Evolutionary conservation across 2,329 filamentous ascomycete species (phyloP).

Genomic region (Sporothrix mexicana): DNA sequence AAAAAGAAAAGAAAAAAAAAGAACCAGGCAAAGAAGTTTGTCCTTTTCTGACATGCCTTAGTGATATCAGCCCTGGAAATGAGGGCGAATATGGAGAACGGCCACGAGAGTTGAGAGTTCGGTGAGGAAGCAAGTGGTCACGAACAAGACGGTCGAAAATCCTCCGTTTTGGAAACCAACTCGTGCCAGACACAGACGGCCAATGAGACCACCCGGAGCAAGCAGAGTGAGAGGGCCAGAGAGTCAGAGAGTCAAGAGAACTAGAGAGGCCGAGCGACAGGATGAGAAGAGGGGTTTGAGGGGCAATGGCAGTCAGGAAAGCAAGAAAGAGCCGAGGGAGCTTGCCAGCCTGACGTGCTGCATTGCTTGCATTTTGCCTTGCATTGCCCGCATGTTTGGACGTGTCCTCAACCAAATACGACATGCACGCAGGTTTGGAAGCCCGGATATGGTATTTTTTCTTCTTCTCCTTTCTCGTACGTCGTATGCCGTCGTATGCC

Average conservation of each 20-base stretch:
- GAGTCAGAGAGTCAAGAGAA: neutral
- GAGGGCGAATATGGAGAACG: neutral
- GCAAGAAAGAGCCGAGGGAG: neutral
- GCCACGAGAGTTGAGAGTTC: neutral
- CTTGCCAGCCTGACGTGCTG: no score
- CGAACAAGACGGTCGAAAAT: neutral
- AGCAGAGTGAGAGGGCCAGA: neutral
- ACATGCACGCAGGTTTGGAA: conserved; percentile 2
- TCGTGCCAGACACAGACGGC: neutral
- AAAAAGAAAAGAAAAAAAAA: neutral
- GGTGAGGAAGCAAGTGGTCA: neutral
- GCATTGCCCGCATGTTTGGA: conserved; percentile 3
- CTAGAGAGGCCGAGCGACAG: neutral
- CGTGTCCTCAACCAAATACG: neutral
- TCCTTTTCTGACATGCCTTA: conserved; percentile 9
- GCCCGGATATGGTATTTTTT: neutral
- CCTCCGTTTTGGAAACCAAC: conserved; percentile 7
- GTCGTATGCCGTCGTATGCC: neutral
- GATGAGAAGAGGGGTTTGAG: conserved; percentile 2
- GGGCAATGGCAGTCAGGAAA: neutral
- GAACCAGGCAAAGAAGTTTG: neutral
- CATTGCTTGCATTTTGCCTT: neutral
- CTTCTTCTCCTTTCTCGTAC: neutral
- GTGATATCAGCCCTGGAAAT: conserved; percentile 1
- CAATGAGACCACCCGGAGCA: neutral